phyloP scores from a whole-genome alignment of 2,329 filamentous ascomycete genomes.

The Penicillium sp. region DNA sequence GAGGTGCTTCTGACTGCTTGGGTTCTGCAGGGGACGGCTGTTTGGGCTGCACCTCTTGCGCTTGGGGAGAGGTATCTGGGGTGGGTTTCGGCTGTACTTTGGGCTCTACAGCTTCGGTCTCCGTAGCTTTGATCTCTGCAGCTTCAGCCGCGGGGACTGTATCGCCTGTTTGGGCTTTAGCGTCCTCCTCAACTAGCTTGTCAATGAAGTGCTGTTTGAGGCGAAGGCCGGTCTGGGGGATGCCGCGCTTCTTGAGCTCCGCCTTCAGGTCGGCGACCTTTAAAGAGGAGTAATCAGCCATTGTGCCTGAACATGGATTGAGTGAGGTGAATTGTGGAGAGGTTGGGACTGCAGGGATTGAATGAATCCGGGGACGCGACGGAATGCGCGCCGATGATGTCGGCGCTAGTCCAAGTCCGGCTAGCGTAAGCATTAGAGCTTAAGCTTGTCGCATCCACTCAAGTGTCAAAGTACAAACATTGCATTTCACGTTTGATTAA shows the following conservation, averaged over 20 bases:
- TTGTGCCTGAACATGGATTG: slow-evolving; percentile 27
- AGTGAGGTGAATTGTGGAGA: neutral
- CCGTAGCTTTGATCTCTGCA: slow-evolving; percentile 1
- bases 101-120: slow-evolving; percentile 9
- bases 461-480: neutral
- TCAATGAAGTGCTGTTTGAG: slow-evolving; percentile 64
- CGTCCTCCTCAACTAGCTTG: slow-evolving; percentile 53
- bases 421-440: slow-evolving; percentile 6
- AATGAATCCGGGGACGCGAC: slow-evolving; percentile 21
- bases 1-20: slow-evolving; percentile 8
- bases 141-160: slow-evolving; percentile 21
- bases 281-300: slow-evolving; percentile 57
- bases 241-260: slow-evolving; percentile 70
- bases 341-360: slow-evolving; percentile 9
- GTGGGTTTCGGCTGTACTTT: neutral
- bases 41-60: slow-evolving; percentile 18
- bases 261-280: slow-evolving; percentile 74
- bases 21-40: neutral
- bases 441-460: neutral
- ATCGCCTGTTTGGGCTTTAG: slow-evolving; percentile 31
- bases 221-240: slow-evolving; percentile 68
- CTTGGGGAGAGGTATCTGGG: slow-evolving; percentile 2
- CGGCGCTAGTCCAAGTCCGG: slow-evolving; percentile 10
- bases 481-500: neutral
- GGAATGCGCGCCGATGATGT: slow-evolving; percentile 26